These are phyloP conservation scores for Hyaloperonospora brassicae DNA, from an alignment of 352 stramenopile species.

Conservation along the genomic window DNA sequence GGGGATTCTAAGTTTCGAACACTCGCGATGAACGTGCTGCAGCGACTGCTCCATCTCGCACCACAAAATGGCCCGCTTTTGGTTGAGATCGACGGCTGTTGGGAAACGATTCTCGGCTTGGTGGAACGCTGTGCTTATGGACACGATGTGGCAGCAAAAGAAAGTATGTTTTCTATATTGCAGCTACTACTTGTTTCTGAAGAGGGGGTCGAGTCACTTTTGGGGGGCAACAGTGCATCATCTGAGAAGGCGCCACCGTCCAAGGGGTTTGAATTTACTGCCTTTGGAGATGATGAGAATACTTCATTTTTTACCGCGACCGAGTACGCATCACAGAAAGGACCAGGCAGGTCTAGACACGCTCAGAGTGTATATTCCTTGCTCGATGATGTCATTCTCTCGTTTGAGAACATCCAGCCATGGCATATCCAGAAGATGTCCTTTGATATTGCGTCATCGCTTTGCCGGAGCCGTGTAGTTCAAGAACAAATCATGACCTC, in stretches of 20 bases:
- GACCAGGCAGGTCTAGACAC: conserved; percentile 24
- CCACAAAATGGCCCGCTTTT: conserved; percentile 45
- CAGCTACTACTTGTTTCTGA: conserved; percentile 42
- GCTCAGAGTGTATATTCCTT: conserved; percentile 49
- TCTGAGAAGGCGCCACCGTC: conserved; percentile 8
- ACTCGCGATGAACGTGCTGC: conserved; percentile 33
- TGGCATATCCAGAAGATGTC: conserved; percentile 73
- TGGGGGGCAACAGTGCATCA: conserved; percentile 8
- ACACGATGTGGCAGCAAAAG: conserved; percentile 35
- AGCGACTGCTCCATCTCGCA: conserved; percentile 31
- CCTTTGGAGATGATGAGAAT: conserved; percentile 37
- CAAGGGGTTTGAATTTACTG: conserved; percentile 33
- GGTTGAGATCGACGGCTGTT: conserved; percentile 38
- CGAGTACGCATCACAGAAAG: conserved; percentile 39
- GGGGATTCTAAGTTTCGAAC: conserved; percentile 18
- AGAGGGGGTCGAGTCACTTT: conserved; percentile 38
- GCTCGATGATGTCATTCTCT: conserved; percentile 58
- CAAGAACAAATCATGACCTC: conserved; percentile 58
- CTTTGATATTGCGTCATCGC: conserved; percentile 65
- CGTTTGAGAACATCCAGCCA: conserved; percentile 64
- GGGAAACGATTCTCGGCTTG: conserved; percentile 39
- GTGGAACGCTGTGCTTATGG: conserved; percentile 37
- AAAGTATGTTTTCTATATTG: conserved; percentile 47
- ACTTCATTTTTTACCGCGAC: conserved; percentile 48
- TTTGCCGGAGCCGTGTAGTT: conserved; percentile 43